Percentiles rank a stretch among this genome's conserved stretches.
Evolutionary conservation across 345 rosid species (phyloP).

Genomic region (Angophora floribunda): DNA sequence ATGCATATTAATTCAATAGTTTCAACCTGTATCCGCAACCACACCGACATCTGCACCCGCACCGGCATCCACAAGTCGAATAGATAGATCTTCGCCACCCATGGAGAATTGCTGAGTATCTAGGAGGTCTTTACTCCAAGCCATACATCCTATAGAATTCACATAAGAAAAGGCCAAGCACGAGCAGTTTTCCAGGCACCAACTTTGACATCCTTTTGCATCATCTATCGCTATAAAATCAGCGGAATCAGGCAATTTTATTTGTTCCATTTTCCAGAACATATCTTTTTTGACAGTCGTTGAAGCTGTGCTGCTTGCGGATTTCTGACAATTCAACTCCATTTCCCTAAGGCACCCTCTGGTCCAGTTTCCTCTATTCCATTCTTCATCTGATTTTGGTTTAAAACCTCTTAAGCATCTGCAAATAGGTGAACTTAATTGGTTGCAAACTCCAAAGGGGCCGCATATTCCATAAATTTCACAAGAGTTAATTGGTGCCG

Average conservation of each 20-base stretch:
- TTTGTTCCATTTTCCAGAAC: background rate
- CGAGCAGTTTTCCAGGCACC: conserved; percentile 9
- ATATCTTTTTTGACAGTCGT: background rate
- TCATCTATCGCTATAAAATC: background rate
- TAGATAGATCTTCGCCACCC: background rate
- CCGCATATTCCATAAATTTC: conserved; percentile 20
- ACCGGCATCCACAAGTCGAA: background rate
- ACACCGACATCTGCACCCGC: background rate
- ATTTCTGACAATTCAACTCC: background rate
- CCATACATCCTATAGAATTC: background rate
- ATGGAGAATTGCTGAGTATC: background rate
- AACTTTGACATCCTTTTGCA: background rate
- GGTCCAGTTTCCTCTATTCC: conserved; percentile 9
- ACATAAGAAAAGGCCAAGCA: background rate
- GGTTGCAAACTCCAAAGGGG: conserved; percentile 12
- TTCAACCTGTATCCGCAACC: background rate
- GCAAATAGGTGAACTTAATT: background rate
- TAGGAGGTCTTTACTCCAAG: background rate
- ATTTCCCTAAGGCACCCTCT: conserved; percentile 15
- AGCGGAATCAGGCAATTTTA: background rate
- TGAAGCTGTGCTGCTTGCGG: background rate
- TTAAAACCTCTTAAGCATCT: conserved; percentile 18
- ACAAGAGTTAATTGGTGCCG: conserved; percentile 7
- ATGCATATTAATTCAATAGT: background rate
- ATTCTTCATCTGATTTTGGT: conserved; percentile 5